Base-by-base conservation (phyloP, 148 eudicot species). In the Amaranthus palmeri region DNA sequence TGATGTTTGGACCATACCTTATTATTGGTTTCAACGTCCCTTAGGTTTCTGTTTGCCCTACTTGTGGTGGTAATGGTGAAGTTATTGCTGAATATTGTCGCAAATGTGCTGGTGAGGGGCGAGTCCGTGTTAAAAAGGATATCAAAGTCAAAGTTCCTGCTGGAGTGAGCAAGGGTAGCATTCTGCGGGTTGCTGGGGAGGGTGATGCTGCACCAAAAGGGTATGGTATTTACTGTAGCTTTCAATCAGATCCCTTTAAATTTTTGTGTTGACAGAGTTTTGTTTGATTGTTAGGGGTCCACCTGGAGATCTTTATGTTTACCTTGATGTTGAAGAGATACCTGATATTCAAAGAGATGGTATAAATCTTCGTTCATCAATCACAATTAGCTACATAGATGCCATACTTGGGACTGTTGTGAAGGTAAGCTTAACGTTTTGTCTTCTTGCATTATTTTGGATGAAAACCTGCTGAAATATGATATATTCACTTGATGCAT, bases 191-290 rank as follows among this genome's bases (percentile, higher is more conserved):
- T 65, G 79, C 88, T 76, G 93, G 99, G 79, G 99, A 95, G 79
- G 99, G 99, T 78, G 99, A 95, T 84, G 99, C 99, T 56, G 99
- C 92, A 68, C 93, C 93, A 66, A 95, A 87, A 78, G 97, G 99
- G 99, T 95, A 91, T 73, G 86, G 63, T 43, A 2, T 67, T 43
- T 44, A 11, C 17, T 60, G 3, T 54, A 43, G 54, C 18, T 25
- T 53, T 47, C 44, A 13, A 17, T 72, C n/a, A 2, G 43, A 55
- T 15, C 10, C 3, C 36, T 68, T 55, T n/a, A 3, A 67, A 14
- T 44, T 50, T 65, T 69, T 64, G n/a, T 61, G n/a, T 43, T 61
- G 65, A 67, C 56, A 63, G 55, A 55, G 47, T n/a, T 17, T 73
- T 63, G 49, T 42, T 80, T 11, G 12, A 55, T 5, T 65, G 36